phyloP scores from a whole-genome alignment of 1,284 basidiomycete genomes.

The Binderoboletus segoi region DNA sequence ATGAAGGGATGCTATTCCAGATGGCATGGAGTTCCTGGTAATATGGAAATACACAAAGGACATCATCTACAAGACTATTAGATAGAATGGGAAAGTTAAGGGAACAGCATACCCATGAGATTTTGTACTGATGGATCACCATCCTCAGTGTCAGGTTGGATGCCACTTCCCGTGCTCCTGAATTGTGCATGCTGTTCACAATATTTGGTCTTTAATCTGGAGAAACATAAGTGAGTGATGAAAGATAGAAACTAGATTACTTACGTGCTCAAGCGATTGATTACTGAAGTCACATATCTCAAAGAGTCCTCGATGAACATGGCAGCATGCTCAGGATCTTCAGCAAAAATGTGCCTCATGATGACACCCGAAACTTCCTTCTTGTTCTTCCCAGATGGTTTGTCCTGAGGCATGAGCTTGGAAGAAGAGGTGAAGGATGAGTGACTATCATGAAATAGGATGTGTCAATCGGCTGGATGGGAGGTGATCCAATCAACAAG shows the following conservation, averaged over 20 bases:
- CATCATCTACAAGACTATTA: neutral
- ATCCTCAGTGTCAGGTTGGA: neutral
- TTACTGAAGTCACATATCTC: neutral
- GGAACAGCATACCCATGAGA: neutral
- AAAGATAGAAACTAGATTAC: neutral
- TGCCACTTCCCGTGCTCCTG: conserved; percentile 1
- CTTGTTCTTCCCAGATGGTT: conserved; percentile 6
- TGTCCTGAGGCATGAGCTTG: neutral
- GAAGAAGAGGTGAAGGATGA: neutral
- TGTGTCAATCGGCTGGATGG: neutral
- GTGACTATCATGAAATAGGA: neutral
- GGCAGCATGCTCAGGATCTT: neutral
- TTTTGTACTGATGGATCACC: neutral
- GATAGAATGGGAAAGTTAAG: too few species aligned
- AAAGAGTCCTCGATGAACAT: neutral
- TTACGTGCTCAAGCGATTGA: neutral
- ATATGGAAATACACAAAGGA: conserved; percentile 5
- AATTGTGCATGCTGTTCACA: neutral
- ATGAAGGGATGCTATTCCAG: conserved; percentile 10
- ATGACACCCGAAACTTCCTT: conserved; percentile 2
- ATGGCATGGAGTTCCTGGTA: conserved; percentile 8
- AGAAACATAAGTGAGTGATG: neutral
- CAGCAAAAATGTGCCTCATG: neutral
- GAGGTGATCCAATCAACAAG: neutral
- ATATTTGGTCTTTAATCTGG: neutral